Evolutionary conservation across 2,329 filamentous ascomycete species (phyloP).

Genomic region (Microdochium nivale): DNA sequence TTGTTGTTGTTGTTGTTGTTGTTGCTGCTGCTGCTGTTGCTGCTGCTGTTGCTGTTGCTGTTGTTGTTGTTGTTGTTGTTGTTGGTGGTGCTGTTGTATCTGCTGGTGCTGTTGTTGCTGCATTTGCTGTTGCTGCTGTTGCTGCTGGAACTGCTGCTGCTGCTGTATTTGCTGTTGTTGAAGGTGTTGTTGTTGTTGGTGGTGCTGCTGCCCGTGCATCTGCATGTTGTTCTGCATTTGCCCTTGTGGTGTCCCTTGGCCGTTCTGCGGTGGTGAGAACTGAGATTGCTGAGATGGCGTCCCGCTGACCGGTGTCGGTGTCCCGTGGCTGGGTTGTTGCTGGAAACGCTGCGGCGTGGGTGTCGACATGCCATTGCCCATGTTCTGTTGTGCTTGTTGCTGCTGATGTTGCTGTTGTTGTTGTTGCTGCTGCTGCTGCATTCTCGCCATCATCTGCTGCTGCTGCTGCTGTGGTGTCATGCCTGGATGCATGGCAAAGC

Average conservation of each 20-base stretch:
- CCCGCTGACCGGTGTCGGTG: conserved; percentile 24
- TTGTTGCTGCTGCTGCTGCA: conserved; percentile 6
- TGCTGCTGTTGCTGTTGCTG: not conserved
- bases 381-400: conserved; percentile 25
- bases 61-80: too few relatives aligned
- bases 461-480: conserved; percentile 36
- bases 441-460: conserved; percentile 13
- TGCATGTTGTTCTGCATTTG: conserved; percentile 21
- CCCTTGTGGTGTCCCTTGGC: conserved; percentile 18
- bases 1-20: conserved; percentile 1
- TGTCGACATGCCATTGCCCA: conserved; percentile 19
- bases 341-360: conserved; percentile 29
- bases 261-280: conserved; percentile 23
- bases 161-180: not conserved
- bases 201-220: not conserved
- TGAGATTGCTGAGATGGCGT: conserved; percentile 22
- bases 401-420: conserved; percentile 34
- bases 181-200: not conserved
- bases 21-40: not conserved
- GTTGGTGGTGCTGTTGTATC: too few relatives aligned
- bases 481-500: conserved; percentile 44
- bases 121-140: too few relatives aligned
- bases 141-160: not conserved
- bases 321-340: conserved; percentile 23
- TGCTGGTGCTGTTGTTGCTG: too few relatives aligned